These are phyloP conservation scores for Botrytis galanthina DNA, from an alignment of 2,329 filamentous ascomycete species.

Conservation along the genomic window DNA sequence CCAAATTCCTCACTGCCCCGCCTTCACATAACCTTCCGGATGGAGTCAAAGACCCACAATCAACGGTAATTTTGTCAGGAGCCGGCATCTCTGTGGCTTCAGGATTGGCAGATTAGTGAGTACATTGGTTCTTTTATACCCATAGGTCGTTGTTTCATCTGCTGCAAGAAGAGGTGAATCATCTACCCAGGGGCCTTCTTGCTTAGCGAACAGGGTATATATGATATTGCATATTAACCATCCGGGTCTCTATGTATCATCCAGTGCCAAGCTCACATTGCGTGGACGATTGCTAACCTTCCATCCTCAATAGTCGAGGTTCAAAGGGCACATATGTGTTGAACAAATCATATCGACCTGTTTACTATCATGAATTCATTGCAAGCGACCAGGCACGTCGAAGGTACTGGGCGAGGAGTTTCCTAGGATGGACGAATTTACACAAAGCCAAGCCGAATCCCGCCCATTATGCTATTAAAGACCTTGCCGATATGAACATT, in stretches of 20 bases:
- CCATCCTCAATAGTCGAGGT: constrained; percentile 45
- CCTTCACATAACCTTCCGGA: constrained; percentile 48
- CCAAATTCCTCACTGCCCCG: constrained; percentile 68
- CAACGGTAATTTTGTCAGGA: constrained; percentile 67
- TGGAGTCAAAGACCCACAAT: constrained; percentile 42
- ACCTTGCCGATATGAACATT: constrained; percentile 69
- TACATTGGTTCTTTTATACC: constrained; percentile 1
- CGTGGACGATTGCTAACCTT: constrained; percentile 14
- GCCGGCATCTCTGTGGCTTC: constrained; percentile 93
- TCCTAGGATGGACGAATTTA: constrained; percentile 85
- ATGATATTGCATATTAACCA: not conserved
- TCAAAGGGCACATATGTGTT: constrained; percentile 86
- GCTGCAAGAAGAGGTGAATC: not conserved
- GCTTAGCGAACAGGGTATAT: not conserved
- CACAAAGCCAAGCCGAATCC: constrained; percentile 75
- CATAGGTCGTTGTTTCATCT: not conserved
- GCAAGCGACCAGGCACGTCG: constrained; percentile 64
- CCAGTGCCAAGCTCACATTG: constrained; percentile 6
- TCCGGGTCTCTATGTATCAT: not conserved
- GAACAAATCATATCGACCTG: constrained; percentile 86
- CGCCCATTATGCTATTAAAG: constrained; percentile 73
- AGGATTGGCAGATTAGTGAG: constrained; percentile 85
- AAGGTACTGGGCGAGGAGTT: constrained; percentile 93
- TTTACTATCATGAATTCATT: constrained; percentile 90
- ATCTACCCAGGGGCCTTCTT: not conserved